Conservation (phyloP, 495 filamentous ascomycete species). For the Trichoderma virens region DNA sequence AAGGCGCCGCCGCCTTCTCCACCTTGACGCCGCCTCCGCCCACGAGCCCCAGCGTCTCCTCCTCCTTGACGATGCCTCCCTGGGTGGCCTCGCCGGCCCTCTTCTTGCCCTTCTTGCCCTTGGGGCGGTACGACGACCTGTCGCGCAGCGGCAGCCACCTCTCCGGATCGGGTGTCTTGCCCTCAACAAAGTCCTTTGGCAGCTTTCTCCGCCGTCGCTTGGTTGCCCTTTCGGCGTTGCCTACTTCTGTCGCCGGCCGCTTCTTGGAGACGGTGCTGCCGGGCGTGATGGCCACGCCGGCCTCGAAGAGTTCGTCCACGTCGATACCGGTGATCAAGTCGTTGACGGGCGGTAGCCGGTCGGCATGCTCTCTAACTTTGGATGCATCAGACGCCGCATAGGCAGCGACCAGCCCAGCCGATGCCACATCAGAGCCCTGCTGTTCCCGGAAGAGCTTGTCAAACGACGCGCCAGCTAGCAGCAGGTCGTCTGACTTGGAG, state of each 20-base stretch:
- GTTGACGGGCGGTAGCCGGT: conserved; percentile 55
- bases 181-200: conserved; percentile 68
- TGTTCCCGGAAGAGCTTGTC: conserved; percentile 53
- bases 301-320: conserved; percentile 59
- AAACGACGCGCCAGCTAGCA: conserved; percentile 68
- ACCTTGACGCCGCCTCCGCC: conserved; percentile 54
- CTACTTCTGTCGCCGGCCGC: conserved; percentile 47
- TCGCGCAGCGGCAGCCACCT: conserved; percentile 88
- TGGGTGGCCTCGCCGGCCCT: conserved; percentile 71
- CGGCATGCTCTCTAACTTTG: conserved; percentile 51
- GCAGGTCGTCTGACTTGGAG: conserved; percentile 54
- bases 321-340: conserved; percentile 62
- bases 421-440: conserved; percentile 53
- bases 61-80: conserved; percentile 67
- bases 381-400: conserved; percentile 59
- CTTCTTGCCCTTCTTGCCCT: conserved; percentile 86
- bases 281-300: conserved; percentile 63
- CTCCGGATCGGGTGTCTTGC: conserved; percentile 78
- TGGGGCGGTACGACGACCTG: conserved; percentile 78
- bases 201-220: conserved; percentile 63
- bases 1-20: conserved; percentile 37
- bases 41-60: conserved; percentile 55
- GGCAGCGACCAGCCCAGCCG: conserved; percentile 78
- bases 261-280: conserved; percentile 41
- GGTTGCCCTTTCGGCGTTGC: conserved; percentile 23